Conservation (phyloP, 306 rosid species). For the Arachis stenosperma region DNA sequence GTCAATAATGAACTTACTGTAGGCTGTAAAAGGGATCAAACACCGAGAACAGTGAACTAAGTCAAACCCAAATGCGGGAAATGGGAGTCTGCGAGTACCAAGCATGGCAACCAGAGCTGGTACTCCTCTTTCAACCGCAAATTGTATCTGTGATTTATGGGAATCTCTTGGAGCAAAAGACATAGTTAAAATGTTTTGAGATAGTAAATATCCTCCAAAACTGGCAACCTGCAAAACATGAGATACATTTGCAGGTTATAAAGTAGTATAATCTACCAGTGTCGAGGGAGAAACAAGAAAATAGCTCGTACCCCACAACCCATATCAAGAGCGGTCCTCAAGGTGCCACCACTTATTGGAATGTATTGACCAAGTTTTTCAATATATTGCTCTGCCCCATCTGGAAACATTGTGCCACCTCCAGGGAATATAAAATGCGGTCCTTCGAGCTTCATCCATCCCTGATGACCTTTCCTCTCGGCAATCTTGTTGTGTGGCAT, state of each 20-base stretch:
- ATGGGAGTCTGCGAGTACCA: constrained; percentile 95
- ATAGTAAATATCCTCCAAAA: constrained; percentile 86
- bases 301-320: constrained; percentile 89
- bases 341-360: constrained; percentile 66
- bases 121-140: constrained; percentile 96
- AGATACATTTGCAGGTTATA: constrained; percentile 27
- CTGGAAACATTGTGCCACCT: constrained; percentile 99
- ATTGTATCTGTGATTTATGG: constrained; percentile 94
- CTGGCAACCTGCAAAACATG: constrained; percentile 82
- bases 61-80: constrained; percentile 92
- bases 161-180: constrained; percentile 99
- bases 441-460: constrained; percentile 98
- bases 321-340: constrained; percentile 98
- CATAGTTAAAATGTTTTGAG: constrained; percentile 75
- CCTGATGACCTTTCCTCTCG: constrained; percentile 99
- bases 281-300: constrained; percentile 29
- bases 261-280: constrained; percentile 14
- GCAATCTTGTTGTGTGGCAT: constrained; percentile 98
- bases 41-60: constrained; percentile 96
- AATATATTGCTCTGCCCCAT: constrained; percentile 92
- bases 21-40: constrained; percentile 95
- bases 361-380: constrained; percentile 93
- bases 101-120: constrained; percentile 99
- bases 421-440: constrained; percentile 94
- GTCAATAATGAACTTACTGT: constrained; percentile 65